These are phyloP conservation scores for Ceratocystis cubensis DNA, from an alignment of 2,329 filamentous ascomycete species.

Conservation along the genomic window DNA sequence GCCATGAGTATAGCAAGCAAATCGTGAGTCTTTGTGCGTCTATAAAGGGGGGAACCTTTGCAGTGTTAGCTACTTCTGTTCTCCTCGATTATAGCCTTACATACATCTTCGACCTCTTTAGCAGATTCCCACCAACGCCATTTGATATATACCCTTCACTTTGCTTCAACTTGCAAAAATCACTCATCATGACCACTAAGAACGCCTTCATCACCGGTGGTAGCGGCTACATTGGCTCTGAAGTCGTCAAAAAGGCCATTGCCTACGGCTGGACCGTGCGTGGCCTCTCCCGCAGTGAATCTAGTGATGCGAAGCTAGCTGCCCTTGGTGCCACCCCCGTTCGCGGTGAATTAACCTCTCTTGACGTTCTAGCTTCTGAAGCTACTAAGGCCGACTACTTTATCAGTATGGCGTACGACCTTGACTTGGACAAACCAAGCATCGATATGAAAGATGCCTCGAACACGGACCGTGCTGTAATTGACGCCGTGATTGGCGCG, in stretches of 20 bases:
- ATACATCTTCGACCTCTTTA: no score
- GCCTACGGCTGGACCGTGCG: constrained; percentile 31
- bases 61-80: no score
- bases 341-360: constrained; percentile 31
- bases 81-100: no score
- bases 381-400: constrained; percentile 32
- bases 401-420: constrained; percentile 32
- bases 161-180: not conserved
- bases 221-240: constrained; percentile 31
- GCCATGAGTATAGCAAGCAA: no score
- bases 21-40: no score
- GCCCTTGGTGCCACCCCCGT: constrained; percentile 31
- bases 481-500: constrained; percentile 29
- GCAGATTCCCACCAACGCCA: no score
- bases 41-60: no score
- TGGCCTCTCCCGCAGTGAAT: constrained; percentile 31
- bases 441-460: constrained; percentile 26
- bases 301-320: constrained; percentile 29
- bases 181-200: constrained; percentile 9
- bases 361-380: constrained; percentile 30
- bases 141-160: not conserved
- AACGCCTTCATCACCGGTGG: constrained; percentile 32
- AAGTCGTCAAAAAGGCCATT: constrained; percentile 29
- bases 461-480: constrained; percentile 28
- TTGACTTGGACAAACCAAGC: constrained; percentile 26